Evolutionary conservation across 2,329 filamentous ascomycete genomes (phyloP).

Genomic region (Arthrinium puccinioides): DNA sequence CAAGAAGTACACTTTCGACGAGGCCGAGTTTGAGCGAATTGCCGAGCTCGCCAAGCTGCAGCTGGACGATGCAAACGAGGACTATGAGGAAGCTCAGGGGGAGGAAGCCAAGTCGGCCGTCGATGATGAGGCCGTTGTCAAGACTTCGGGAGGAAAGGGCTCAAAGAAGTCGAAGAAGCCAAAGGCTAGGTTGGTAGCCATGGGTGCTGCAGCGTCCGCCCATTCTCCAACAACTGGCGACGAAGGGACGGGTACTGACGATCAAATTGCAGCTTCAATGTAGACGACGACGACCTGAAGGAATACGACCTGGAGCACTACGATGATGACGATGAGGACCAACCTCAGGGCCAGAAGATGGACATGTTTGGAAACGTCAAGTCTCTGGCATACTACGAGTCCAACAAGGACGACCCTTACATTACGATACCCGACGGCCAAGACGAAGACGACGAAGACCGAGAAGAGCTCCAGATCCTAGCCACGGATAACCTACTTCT

Average conservation of each 20-base stretch:
- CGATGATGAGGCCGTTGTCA: slow-evolving; percentile 7
- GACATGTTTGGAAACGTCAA: slow-evolving; percentile 95
- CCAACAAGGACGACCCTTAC: slow-evolving; percentile 93
- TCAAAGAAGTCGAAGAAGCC: slow-evolving; percentile 8
- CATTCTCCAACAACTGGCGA: background rate
- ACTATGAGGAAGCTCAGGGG: slow-evolving; percentile 65
- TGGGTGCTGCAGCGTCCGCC: background rate
- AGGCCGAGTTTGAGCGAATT: slow-evolving; percentile 69
- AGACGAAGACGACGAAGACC: slow-evolving; percentile 77
- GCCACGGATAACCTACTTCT: slow-evolving; percentile 89
- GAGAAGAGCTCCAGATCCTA: slow-evolving; percentile 88
- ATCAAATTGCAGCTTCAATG: slow-evolving; percentile 30
- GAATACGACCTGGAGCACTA: slow-evolving; percentile 97
- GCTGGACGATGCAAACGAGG: slow-evolving; percentile 86
- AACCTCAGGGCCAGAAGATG: slow-evolving; percentile 64
- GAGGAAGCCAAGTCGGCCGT: too few relatives aligned
- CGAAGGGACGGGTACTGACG: background rate
- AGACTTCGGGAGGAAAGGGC: slow-evolving; percentile 15
- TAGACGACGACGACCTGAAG: slow-evolving; percentile 80
- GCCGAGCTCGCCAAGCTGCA: slow-evolving; percentile 68
- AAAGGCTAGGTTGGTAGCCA: too few relatives aligned
- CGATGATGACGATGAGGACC: slow-evolving; percentile 71
- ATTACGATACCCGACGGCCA: slow-evolving; percentile 73
- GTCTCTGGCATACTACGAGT: slow-evolving; percentile 86
- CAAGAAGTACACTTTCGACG: slow-evolving; percentile 67